Percentiles rank a stretch among this genome's conserved stretches.
Evolutionary conservation across 2,329 filamentous ascomycete genomes (phyloP).

Genomic region (Fusarium drepaniforme): DNA sequence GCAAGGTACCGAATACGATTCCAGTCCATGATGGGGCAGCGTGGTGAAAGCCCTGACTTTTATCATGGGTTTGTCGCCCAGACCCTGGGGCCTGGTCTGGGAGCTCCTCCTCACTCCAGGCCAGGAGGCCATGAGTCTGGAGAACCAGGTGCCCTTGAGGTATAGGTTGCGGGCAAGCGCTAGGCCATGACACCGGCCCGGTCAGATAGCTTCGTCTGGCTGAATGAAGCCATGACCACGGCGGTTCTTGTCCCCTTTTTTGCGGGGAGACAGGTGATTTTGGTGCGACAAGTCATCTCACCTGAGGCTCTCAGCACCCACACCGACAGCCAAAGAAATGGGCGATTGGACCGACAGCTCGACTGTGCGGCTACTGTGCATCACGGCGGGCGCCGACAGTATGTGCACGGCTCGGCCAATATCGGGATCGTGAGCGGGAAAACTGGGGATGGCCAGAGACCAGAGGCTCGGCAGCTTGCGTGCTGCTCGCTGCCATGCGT

Average conservation of each 20-base stretch:
- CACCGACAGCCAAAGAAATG: slow-evolving; percentile 24
- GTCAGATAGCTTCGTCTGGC: slow-evolving; percentile 8
- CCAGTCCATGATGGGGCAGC: slow-evolving; percentile 16
- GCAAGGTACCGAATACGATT: slow-evolving; percentile 35
- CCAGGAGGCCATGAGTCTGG: slow-evolving; percentile 4
- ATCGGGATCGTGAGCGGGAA: slow-evolving; percentile 34
- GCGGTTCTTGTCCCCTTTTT: slow-evolving; percentile 8
- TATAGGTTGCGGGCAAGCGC: not conserved
- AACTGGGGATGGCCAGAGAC: slow-evolving; percentile 18
- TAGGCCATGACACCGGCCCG: slow-evolving; percentile 18
- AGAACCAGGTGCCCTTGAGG: slow-evolving; percentile 15
- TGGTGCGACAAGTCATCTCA: slow-evolving; percentile 39
- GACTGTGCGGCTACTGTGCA: slow-evolving; percentile 28
- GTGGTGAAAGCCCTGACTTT: slow-evolving; percentile 14
- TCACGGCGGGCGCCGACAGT: slow-evolving; percentile 8
- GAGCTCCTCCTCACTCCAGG: not conserved
- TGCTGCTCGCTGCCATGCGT: slow-evolving; percentile 4
- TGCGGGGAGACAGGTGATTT: slow-evolving; percentile 38
- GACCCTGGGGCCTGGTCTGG: slow-evolving; percentile 7
- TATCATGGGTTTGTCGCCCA: slow-evolving; percentile 2
- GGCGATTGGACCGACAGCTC: slow-evolving; percentile 7
- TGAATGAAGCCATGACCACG: slow-evolving; percentile 20
- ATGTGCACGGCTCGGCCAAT: slow-evolving; percentile 41
- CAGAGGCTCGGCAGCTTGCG: slow-evolving; percentile 11
- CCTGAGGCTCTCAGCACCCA: slow-evolving; percentile 38